Conservation (phyloP, 768 basidiomycete genomes). For the Mycena indigotica region DNA sequence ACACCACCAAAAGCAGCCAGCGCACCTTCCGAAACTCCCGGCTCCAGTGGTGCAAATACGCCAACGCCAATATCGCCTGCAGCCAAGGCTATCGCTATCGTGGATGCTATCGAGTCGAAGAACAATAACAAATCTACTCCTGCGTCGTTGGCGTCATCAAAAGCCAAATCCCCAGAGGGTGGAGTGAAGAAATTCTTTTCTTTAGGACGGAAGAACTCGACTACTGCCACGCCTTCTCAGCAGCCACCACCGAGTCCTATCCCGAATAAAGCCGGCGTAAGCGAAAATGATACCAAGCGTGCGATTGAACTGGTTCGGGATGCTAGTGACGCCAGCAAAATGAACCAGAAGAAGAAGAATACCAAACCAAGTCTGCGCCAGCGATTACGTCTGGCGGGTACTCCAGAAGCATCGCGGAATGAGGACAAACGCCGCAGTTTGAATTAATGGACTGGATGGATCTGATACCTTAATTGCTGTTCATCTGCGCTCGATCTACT, state of each 20-base stretch:
- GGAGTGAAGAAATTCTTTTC: constrained; percentile 43
- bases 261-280: neutral
- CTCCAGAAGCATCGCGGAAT: constrained; percentile 40
- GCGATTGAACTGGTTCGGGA: constrained; percentile 23
- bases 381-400: constrained; percentile 36
- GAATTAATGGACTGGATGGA: constrained; percentile 25
- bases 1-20: constrained; percentile 13
- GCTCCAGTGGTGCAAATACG: constrained; percentile 9
- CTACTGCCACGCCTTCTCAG: neutral
- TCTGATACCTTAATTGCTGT: neutral
- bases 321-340: constrained; percentile 7
- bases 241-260: neutral
- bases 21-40: neutral
- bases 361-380: constrained; percentile 35
- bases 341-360: constrained; percentile 22
- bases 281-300: constrained; percentile 24
- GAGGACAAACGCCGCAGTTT: constrained; percentile 41
- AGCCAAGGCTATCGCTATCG: constrained; percentile 65
- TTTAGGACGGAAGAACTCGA: constrained; percentile 37
- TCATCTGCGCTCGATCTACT: too few species aligned
- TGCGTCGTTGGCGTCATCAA: constrained; percentile 21
- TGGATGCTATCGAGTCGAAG: constrained; percentile 59
- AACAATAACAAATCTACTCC: constrained; percentile 37
- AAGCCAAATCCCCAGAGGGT: constrained; percentile 18
- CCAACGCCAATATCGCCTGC: constrained; percentile 41